Evolutionary conservation across 495 filamentous ascomycete species (phyloP).

Genomic region (Staphylotrichum tortipilum): DNA sequence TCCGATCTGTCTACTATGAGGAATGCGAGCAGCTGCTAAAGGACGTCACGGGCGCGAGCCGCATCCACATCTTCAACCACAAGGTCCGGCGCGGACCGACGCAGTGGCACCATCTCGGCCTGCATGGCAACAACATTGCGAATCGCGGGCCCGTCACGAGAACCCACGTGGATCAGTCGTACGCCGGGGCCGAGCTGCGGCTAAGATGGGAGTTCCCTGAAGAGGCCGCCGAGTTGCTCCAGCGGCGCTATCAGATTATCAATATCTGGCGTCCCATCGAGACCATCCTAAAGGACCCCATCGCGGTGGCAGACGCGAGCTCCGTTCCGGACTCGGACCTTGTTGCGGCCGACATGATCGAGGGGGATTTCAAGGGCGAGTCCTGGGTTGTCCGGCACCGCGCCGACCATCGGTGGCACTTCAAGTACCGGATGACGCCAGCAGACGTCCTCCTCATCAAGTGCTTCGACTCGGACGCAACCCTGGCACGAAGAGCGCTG

Average conservation of each 20-base stretch:
- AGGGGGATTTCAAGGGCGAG: slow-evolving; percentile 59
- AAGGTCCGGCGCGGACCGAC: slow-evolving; percentile 53
- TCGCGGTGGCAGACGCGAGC: slow-evolving; percentile 51
- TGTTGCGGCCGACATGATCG: slow-evolving; percentile 57
- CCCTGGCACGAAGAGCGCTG: slow-evolving; percentile 50
- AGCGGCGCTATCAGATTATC: slow-evolving; percentile 60
- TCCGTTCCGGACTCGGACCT: slow-evolving; percentile 57
- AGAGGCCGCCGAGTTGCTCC: slow-evolving; percentile 50
- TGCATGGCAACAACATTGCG: slow-evolving; percentile 18
- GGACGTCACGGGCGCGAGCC: slow-evolving; percentile 52
- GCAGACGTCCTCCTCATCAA: slow-evolving; percentile 55
- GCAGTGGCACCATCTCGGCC: slow-evolving; percentile 30
- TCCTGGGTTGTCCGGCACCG: slow-evolving; percentile 59
- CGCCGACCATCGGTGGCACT: slow-evolving; percentile 57
- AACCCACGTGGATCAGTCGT: slow-evolving; percentile 67
- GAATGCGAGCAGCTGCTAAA: slow-evolving; percentile 53
- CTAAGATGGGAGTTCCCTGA: slow-evolving; percentile 45
- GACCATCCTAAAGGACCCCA: slow-evolving; percentile 50
- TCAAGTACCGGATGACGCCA: slow-evolving; percentile 56
- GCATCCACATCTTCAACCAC: slow-evolving; percentile 65
- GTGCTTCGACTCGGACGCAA: slow-evolving; percentile 57
- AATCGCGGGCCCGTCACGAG: slow-evolving; percentile 55
- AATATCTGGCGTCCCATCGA: slow-evolving; percentile 66
- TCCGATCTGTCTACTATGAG: slow-evolving; percentile 52
- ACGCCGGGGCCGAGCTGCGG: slow-evolving; percentile 46